Conservation (phyloP, 345 rosid genomes). For the Citrus sinensis region DNA sequence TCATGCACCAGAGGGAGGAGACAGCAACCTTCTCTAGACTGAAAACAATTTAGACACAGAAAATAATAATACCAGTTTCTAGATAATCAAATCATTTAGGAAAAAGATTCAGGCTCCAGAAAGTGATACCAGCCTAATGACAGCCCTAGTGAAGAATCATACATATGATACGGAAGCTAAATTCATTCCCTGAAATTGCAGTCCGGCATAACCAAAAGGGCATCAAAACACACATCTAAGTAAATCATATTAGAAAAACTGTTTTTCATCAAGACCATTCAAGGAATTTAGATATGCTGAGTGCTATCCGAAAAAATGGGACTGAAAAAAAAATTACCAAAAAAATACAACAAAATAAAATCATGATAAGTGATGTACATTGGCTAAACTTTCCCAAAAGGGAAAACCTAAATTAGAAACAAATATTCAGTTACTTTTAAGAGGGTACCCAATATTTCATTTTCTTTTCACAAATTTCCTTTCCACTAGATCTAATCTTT, state of each 20-base stretch:
- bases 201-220: not conserved
- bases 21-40: not conserved
- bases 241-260: not conserved
- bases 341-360: not conserved
- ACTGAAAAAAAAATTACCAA: not conserved
- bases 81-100: not conserved
- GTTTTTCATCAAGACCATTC: not conserved
- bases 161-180: not conserved
- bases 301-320: not conserved
- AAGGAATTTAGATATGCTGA: not conserved
- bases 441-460: not conserved
- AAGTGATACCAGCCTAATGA: not conserved
- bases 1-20: not conserved
- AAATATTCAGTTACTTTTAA: not conserved
- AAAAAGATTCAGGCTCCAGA: not conserved
- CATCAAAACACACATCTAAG: not conserved
- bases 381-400: not conserved
- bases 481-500: conserved; percentile 2
- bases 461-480: not conserved
- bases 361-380: not conserved
- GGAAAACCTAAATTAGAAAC: not conserved
- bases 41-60: not conserved
- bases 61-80: not conserved
- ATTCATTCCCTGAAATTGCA: not conserved
- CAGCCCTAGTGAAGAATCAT: not conserved